A percentile compares a stretch with the other conserved stretches of the same genome.
Conservation (phyloP, 2,329 filamentous ascomycete species). For the Cladosporium sp. region DNA sequence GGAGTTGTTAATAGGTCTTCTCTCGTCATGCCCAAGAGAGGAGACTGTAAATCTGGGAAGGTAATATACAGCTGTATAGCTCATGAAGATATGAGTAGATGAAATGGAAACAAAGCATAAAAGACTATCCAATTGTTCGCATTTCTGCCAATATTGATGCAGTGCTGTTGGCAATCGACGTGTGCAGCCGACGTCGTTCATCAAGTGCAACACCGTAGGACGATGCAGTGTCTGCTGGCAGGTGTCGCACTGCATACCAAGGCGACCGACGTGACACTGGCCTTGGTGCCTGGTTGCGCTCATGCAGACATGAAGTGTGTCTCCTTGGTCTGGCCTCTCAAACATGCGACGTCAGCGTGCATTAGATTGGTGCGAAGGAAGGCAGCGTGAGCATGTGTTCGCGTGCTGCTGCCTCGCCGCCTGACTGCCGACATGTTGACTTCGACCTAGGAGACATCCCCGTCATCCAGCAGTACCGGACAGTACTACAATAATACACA, state of each 20-base stretch:
- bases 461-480: no score
- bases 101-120: not conserved
- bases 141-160: no score
- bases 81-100: not conserved
- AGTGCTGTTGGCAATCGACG: not conserved
- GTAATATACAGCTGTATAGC: not conserved
- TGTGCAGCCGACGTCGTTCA: not conserved
- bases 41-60: not conserved
- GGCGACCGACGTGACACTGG: not conserved
- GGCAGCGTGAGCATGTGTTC: constrained; percentile 1
- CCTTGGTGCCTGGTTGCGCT: not conserved
- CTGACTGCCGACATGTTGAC: no score
- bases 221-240: not conserved
- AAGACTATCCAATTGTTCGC: not conserved
- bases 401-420: constrained; percentile 3
- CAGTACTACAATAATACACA: not conserved
- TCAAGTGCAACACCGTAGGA: not conserved
- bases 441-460: no score
- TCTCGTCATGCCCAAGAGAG: not conserved
- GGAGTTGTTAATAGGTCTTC: not conserved
- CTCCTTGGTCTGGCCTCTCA: not conserved
- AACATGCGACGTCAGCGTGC: not conserved
- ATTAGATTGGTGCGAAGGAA: not conserved
- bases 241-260: not conserved
- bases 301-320: not conserved